These are phyloP conservation scores for Panellus pusillus DNA, from an alignment of 768 basidiomycete species.

Conservation along the genomic window DNA sequence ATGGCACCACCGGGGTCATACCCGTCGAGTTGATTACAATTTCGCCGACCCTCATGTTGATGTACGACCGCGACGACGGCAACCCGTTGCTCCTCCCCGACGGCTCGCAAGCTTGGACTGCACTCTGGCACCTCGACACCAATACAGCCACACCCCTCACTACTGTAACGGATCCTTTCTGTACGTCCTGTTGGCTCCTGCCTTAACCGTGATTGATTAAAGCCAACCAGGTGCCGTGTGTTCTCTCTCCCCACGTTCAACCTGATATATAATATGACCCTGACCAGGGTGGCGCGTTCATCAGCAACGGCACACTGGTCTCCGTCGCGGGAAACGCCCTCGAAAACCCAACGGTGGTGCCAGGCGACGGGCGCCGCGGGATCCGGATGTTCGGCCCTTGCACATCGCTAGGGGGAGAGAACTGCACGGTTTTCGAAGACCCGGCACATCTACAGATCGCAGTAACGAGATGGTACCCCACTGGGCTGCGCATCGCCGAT, in stretches of 20 bases:
- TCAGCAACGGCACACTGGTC: conserved; percentile 22
- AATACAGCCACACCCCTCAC: conserved; percentile 13
- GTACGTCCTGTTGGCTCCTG: neutral
- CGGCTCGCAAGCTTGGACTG: conserved; percentile 15
- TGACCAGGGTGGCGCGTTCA: conserved; percentile 2
- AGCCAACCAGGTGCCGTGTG: no score
- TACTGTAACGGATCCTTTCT: conserved; percentile 14
- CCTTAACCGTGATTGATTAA: no score
- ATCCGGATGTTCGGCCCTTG: conserved; percentile 23
- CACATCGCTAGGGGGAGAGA: conserved; percentile 2
- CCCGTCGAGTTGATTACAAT: conserved; percentile 19
- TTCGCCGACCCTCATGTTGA: conserved; percentile 15
- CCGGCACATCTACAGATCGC: conserved; percentile 12
- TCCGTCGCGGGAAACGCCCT: neutral
- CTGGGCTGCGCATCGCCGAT: conserved; percentile 11
- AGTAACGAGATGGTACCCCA: conserved; percentile 20
- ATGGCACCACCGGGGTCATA: conserved; percentile 13
- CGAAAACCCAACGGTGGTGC: neutral
- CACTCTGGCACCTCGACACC: conserved; percentile 17
- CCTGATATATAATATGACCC: no score
- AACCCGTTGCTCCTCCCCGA: conserved; percentile 15
- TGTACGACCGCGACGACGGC: conserved; percentile 15
- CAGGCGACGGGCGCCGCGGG: conserved; percentile 7
- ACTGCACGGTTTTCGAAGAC: conserved; percentile 22
- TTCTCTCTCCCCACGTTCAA: no score